These are phyloP conservation scores for Neonectria faginata DNA, from an alignment of 2,329 filamentous ascomycete species.

Conservation along the genomic window DNA sequence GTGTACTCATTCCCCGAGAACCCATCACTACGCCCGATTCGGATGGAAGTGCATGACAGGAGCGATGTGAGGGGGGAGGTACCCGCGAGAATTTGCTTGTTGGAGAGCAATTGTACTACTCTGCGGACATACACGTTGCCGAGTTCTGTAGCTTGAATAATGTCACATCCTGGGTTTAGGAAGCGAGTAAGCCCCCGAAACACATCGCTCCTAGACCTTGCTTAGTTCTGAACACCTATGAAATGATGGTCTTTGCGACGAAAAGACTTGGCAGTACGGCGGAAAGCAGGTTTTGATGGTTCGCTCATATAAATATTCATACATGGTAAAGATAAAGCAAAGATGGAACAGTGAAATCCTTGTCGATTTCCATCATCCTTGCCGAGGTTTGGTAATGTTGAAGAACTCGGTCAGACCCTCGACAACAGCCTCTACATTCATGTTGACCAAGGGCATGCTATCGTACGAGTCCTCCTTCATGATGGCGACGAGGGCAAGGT, in stretches of 20 bases:
- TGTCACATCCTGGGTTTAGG: too few relatives aligned
- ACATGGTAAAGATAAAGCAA: conserved; percentile 18
- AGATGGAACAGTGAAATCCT: conserved; percentile 20
- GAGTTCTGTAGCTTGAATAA: not conserved
- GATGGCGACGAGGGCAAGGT: conserved; percentile 84
- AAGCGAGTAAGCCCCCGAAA: not conserved
- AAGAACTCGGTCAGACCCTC: conserved; percentile 85
- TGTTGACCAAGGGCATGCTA: conserved; percentile 85
- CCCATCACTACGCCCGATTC: conserved; percentile 52
- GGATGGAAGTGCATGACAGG: conserved; percentile 64
- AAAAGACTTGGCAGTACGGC: not conserved
- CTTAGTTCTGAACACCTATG: not conserved
- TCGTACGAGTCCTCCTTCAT: conserved; percentile 89
- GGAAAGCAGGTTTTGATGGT: conserved; percentile 29
- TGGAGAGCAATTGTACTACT: conserved; percentile 60
- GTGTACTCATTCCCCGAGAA: conserved; percentile 46
- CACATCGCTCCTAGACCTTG: not conserved
- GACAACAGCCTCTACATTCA: conserved; percentile 87
- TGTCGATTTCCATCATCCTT: conserved; percentile 30
- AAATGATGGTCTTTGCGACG: not conserved
- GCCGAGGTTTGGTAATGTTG: conserved; percentile 72
- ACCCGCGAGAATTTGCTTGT: conserved; percentile 62
- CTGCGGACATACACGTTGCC: conserved; percentile 61
- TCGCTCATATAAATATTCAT: conserved; percentile 41
- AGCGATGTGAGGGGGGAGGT: conserved; percentile 59